Conservation (phyloP, 345 rosid genomes). For the Abelmoschus esculentus region DNA sequence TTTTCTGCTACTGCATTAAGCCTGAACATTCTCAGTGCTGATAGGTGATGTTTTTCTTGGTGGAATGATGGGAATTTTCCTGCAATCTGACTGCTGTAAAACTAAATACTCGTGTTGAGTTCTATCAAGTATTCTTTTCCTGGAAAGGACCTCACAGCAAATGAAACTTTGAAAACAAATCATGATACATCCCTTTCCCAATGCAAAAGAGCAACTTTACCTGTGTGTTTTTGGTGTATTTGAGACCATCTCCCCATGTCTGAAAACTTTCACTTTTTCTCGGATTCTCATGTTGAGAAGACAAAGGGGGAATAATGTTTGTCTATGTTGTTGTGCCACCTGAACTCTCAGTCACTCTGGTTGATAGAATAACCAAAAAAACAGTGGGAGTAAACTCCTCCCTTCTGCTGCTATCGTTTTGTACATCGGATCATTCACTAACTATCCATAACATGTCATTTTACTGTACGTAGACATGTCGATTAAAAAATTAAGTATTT, state of each 20-base stretch:
- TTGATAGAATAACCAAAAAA: no score
- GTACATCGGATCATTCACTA: no score
- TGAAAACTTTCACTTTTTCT: background rate
- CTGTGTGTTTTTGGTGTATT: background rate
- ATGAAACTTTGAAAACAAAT: background rate
- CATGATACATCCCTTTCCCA: background rate
- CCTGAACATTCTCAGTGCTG: no score
- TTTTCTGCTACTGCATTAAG: no score
- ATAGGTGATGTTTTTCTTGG: no score
- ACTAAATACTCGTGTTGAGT: background rate
- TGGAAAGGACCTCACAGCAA: background rate
- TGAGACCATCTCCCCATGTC: slow-evolving; percentile 2
- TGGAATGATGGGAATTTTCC: background rate
- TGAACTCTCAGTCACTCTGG: background rate
- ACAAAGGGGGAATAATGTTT: background rate
- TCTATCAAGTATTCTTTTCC: background rate
- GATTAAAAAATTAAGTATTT: no score
- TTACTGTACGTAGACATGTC: no score
- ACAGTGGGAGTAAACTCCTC: no score
- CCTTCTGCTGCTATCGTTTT: no score
- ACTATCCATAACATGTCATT: no score
- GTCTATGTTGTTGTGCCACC: background rate
- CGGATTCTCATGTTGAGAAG: slow-evolving; percentile 14
- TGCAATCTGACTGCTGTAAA: background rate
- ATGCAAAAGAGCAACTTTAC: slow-evolving; percentile 11